These are phyloP conservation scores for Pisolithus albus DNA, from an alignment of 768 basidiomycete species.

Conservation along the genomic window DNA sequence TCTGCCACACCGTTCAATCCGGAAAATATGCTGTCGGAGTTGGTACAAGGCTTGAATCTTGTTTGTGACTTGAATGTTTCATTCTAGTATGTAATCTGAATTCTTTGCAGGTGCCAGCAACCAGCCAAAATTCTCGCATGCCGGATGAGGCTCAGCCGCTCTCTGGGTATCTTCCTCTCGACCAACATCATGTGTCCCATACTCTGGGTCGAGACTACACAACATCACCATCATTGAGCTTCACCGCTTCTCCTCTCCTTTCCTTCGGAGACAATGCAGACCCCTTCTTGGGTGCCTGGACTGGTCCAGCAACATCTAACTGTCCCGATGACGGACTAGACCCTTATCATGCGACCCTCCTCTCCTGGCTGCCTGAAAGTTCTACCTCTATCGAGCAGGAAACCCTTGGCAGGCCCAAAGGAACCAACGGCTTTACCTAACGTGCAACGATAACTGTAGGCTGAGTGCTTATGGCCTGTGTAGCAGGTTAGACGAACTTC, in stretches of 20 bases:
- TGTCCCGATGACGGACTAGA: background rate
- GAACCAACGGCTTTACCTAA: background rate
- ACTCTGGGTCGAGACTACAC: background rate
- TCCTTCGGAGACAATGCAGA: background rate
- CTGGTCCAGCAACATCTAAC: background rate
- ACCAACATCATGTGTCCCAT: background rate
- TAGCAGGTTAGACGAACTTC: no score
- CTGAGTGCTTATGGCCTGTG: no score
- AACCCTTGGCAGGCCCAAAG: background rate
- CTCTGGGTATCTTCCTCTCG: background rate
- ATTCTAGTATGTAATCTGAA: constrained; percentile 2
- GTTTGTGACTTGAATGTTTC: constrained; percentile 16
- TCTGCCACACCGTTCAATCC: background rate
- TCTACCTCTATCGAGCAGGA: background rate
- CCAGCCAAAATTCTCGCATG: constrained; percentile 12
- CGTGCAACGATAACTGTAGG: no score
- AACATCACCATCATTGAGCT: background rate
- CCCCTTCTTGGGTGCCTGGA: background rate
- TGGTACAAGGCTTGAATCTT: constrained; percentile 22
- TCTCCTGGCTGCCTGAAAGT: background rate
- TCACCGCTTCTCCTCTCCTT: background rate
- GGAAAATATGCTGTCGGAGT: constrained; percentile 15
- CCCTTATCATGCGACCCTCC: background rate
- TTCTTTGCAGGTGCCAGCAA: constrained; percentile 21
- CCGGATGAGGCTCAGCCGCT: background rate